phyloP scores from a whole-genome alignment of 164 flowering plant genomes.

The Hamamelis virginiana region DNA sequence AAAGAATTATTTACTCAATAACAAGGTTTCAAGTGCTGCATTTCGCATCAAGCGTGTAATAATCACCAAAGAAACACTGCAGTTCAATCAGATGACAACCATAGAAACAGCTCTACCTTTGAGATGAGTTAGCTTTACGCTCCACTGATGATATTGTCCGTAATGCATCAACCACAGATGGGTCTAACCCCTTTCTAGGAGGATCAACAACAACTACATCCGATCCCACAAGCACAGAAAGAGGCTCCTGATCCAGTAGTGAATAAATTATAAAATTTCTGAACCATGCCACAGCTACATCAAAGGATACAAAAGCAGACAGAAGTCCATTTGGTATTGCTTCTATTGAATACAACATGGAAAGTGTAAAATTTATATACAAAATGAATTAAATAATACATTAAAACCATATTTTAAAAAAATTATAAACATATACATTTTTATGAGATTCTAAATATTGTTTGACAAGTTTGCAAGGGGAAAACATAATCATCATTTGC shows the following conservation, averaged over 20 bases:
- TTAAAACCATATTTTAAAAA: neutral
- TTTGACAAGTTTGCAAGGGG: no score
- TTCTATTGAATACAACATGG: no score
- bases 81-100: neutral
- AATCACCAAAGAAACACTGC: neutral
- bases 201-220: conserved; percentile 96
- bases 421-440: neutral
- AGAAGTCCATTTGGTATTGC: neutral
- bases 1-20: neutral
- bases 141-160: conserved; percentile 37
- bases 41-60: neutral
- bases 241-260: conserved; percentile 59
- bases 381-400: neutral
- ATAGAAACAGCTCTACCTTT: conserved; percentile 43
- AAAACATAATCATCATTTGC: neutral
- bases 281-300: neutral
- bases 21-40: neutral
- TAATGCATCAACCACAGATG: conserved; percentile 59
- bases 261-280: neutral
- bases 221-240: conserved; percentile 81
- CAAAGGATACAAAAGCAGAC: neutral
- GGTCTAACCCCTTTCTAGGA: conserved; percentile 90
- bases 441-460: neutral
- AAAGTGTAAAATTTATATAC: neutral
- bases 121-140: conserved; percentile 38